Conservation (phyloP, 2,329 filamentous ascomycete genomes). For the Rutstroemia sp. region DNA sequence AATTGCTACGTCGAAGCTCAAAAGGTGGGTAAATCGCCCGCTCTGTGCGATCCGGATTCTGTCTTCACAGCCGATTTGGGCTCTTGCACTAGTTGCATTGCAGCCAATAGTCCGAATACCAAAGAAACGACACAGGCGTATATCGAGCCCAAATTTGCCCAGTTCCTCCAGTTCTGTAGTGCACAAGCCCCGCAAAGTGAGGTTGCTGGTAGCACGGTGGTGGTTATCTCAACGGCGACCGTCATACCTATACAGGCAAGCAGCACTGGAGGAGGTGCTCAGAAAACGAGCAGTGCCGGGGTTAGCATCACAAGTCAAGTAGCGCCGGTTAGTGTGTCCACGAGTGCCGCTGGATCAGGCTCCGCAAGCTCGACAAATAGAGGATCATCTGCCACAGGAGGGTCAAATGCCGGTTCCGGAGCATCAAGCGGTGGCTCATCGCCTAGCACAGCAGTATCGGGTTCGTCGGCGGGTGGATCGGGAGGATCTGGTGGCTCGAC, state of each 20-base stretch:
- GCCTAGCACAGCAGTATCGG: no score
- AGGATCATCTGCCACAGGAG: not conserved
- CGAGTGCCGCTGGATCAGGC: not conserved
- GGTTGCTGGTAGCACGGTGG: conserved; percentile 9
- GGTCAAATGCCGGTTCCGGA: no score
- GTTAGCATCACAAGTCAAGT: not conserved
- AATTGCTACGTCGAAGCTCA: conserved; percentile 40
- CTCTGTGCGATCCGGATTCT: conserved; percentile 39
- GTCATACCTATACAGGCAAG: not conserved
- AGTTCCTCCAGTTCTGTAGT: conserved; percentile 23
- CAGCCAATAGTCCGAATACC: conserved; percentile 4
- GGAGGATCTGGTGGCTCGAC: not conserved
- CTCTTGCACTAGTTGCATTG: conserved; percentile 32
- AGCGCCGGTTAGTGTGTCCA: not conserved
- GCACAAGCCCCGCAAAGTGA: conserved; percentile 11
- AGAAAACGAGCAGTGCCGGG: not conserved
- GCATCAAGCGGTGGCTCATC: no score
- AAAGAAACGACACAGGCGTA: conserved; percentile 10
- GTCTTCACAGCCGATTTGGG: conserved; percentile 34
- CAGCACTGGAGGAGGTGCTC: not conserved
- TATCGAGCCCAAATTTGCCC: conserved; percentile 19
- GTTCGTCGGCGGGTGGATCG: no score
- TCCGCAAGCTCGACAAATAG: not conserved
- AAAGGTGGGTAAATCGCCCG: conserved; percentile 37
- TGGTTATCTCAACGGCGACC: not conserved